Percentiles rank a stretch among this genome's conserved stretches.
Conservation (phyloP, 352 stramenopile genomes). For the Pythium phragmitis region DNA sequence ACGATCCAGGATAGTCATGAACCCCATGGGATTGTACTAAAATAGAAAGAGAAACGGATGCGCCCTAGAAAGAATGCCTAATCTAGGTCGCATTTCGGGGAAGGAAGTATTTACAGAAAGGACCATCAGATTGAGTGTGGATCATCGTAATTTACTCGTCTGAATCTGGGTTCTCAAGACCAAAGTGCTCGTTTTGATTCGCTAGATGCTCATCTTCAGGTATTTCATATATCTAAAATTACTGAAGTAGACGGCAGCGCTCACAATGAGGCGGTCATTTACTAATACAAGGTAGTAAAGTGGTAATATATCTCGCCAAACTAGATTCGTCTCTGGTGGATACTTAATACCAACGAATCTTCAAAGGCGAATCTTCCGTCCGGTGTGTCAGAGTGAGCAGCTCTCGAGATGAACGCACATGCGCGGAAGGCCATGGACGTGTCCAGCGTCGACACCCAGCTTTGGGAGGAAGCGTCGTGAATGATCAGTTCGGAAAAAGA, state of each 20-base stretch:
- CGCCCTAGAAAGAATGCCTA: background rate
- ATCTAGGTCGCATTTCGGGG: background rate
- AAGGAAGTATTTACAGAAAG: conserved; percentile 6
- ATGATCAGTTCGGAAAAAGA: conserved; percentile 23
- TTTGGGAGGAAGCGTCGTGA: background rate
- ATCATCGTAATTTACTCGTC: conserved; percentile 2
- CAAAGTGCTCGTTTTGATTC: conserved; percentile 1
- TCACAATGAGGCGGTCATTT: background rate
- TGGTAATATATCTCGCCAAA: background rate
- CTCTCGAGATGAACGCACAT: background rate
- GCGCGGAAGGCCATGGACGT: background rate
- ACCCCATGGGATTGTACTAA: background rate
- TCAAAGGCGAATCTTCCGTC: conserved; percentile 3
- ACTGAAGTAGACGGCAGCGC: conserved; percentile 3
- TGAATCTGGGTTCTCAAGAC: conserved; percentile 7
- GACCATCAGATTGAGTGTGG: background rate
- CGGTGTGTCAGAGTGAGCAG: background rate
- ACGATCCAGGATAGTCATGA: background rate
- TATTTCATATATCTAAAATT: background rate
- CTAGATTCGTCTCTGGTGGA: conserved; percentile 1
- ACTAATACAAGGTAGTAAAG: background rate
- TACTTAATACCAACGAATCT: conserved; percentile 2
- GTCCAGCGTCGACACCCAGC: background rate
- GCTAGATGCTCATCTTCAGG: background rate
- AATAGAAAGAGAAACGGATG: conserved; percentile 6